These are phyloP conservation scores for Scedosporium dehoogii DNA, from an alignment of 2,329 filamentous ascomycete species.

Conservation along the genomic window DNA sequence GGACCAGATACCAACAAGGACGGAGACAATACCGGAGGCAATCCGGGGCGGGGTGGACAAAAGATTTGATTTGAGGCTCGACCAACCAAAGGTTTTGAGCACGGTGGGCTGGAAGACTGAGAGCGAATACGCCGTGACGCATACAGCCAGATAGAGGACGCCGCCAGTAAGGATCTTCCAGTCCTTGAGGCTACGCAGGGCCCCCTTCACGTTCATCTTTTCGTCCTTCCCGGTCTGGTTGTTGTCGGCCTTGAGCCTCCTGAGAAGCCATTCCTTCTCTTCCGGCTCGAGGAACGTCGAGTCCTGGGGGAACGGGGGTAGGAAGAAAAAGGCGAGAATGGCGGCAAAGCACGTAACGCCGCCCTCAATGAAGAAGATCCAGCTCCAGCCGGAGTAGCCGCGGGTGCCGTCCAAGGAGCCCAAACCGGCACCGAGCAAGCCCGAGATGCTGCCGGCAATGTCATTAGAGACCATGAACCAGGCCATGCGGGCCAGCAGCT, in stretches of 20 bases:
- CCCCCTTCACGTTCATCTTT: conserved; percentile 18
- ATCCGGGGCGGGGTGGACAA: conserved; percentile 19
- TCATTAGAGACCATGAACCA: conserved; percentile 16
- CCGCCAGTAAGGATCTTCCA: conserved; percentile 34
- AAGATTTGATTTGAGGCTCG: conserved; percentile 20
- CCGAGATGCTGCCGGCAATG: conserved; percentile 15
- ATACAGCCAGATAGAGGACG: conserved; percentile 17
- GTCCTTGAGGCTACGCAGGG: conserved; percentile 46
- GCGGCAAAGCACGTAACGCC: conserved; percentile 23
- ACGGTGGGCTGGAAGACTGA: conserved; percentile 24
- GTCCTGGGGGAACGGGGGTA: conserved; percentile 28
- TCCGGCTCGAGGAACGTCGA: conserved; percentile 27
- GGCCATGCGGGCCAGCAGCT: conserved; percentile 18
- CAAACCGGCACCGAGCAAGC: conserved; percentile 14
- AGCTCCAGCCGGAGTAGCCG: conserved; percentile 31
- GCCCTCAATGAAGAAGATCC: conserved; percentile 35
- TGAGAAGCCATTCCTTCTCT: conserved; percentile 18
- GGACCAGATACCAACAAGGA: conserved; percentile 15
- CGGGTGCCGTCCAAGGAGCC: conserved; percentile 14
- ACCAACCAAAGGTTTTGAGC: conserved; percentile 22
- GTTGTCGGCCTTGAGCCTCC: conserved; percentile 12
- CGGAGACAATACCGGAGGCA: conserved; percentile 22
- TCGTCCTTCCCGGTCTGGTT: conserved; percentile 11
- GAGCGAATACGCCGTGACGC: conserved; percentile 19
- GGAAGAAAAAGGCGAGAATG: conserved; percentile 21